Evolutionary conservation across 1,284 basidiomycete genomes (phyloP).

Genomic region (Trichosporon ovoides): DNA sequence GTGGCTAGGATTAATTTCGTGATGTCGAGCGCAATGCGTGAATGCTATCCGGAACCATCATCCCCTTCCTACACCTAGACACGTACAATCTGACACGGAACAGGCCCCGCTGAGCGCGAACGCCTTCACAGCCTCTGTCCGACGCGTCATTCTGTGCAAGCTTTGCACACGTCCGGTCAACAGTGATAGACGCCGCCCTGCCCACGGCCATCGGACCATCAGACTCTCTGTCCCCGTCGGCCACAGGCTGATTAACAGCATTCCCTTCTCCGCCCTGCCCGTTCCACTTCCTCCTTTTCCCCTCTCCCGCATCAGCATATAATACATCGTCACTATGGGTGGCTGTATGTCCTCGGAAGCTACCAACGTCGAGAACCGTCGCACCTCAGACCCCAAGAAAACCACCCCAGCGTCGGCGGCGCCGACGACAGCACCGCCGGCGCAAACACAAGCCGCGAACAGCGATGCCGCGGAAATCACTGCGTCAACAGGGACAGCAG

Average conservation of each 20-base stretch:
- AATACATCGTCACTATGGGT: conserved; percentile 27
- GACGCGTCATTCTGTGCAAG: no score
- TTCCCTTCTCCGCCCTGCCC: not conserved
- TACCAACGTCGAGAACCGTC: conserved; percentile 22
- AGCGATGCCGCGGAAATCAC: not conserved
- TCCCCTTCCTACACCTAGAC: no score
- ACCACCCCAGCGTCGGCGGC: conserved; percentile 8
- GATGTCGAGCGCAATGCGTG: no score
- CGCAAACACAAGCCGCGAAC: conserved; percentile 13
- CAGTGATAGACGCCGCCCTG: not conserved
- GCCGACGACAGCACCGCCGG: conserved; percentile 11
- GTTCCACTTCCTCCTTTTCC: not conserved
- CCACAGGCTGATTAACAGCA: not conserved
- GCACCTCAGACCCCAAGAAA: conserved; percentile 16
- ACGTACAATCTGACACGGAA: no score
- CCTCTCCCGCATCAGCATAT: not conserved
- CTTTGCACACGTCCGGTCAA: no score
- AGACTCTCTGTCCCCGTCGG: not conserved
- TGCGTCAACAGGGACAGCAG: conserved; percentile 24
- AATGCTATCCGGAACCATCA: no score
- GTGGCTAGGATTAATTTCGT: no score
- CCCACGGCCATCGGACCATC: not conserved
- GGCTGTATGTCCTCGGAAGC: conserved; percentile 35
- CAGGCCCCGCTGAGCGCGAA: no score
- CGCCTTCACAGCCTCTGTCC: no score